phyloP scores from a whole-genome alignment of 371 early-diverging fungal genomes.

The Capillidium heterosporum region DNA sequence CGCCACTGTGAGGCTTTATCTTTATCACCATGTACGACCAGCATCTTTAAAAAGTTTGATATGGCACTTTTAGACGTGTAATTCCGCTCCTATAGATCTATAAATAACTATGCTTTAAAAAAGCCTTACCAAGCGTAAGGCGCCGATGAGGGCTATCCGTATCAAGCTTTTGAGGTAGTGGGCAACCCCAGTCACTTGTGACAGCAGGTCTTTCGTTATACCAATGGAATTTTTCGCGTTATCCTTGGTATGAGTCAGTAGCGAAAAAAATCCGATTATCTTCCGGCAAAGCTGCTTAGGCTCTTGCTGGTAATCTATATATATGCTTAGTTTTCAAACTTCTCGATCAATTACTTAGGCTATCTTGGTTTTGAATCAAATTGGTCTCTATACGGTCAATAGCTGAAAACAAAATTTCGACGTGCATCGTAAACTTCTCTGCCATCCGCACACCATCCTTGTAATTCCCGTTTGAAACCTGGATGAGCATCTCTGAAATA shows the following conservation, averaged over 20 bases:
- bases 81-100: conserved; percentile 15
- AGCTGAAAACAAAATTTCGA: conserved; percentile 78
- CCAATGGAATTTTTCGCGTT: conserved; percentile 39
- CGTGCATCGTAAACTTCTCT: conserved; percentile 76
- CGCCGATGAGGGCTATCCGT: conserved; percentile 72
- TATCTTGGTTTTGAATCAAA: conserved; percentile 16
- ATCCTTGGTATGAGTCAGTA: conserved; percentile 64
- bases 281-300: conserved; percentile 81
- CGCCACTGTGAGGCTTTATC: conserved; percentile 15
- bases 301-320: conserved; percentile 52
- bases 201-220: conserved; percentile 74
- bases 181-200: conserved; percentile 80
- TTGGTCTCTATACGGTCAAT: conserved; percentile 66
- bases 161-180: conserved; percentile 83
- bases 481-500: conserved; percentile 88
- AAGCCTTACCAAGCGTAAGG: conserved; percentile 51
- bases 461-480: conserved; percentile 70
- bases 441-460: conserved; percentile 76
- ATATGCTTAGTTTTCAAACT: background rate
- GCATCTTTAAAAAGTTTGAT: conserved; percentile 25
- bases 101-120: background rate
- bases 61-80: conserved; percentile 21
- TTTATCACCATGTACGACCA: conserved; percentile 32
- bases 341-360: background rate
- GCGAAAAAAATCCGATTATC: conserved; percentile 78